Percentiles rank a stretch among this genome's conserved stretches.
These are phyloP conservation scores for Meyerozyma elateridarum DNA, from an alignment of 1,139 yeast species.

Conservation along the genomic window DNA sequence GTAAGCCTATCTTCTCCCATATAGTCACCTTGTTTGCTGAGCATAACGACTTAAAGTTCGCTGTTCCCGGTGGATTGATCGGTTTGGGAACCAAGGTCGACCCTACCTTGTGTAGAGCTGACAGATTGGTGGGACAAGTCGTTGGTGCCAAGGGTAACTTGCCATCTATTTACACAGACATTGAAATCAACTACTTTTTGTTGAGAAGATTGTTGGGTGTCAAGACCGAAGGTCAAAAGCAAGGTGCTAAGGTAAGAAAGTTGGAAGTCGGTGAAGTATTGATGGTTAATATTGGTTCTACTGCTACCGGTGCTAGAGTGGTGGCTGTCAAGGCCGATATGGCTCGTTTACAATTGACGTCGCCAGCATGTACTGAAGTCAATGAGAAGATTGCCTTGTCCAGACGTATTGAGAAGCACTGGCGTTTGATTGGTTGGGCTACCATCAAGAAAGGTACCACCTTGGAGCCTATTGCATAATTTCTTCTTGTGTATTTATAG, in stretches of 20 bases:
- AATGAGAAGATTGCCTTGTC: conserved; percentile 98
- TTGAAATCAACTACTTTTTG: conserved; percentile 94
- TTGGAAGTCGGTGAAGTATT: conserved; percentile 91
- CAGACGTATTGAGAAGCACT: conserved; percentile 98
- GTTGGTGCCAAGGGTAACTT: conserved; percentile 95
- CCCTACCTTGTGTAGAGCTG: conserved; percentile 98
- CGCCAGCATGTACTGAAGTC: conserved; percentile 98
- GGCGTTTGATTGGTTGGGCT: conserved; percentile 99
- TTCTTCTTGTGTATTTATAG: conserved; percentile 8
- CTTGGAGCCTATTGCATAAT: conserved; percentile 58
- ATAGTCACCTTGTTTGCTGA: conserved; percentile 95
- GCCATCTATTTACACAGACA: conserved; percentile 94
- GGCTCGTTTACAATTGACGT: conserved; percentile 95
- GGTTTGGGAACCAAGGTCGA: conserved; percentile 99
- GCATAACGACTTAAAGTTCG: conserved; percentile 94
- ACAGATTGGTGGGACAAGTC: conserved; percentile 98
- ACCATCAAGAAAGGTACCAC: conserved; percentile 94
- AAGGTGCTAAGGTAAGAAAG: conserved; percentile 90
- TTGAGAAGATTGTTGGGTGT: conserved; percentile 97
- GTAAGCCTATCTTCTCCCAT: conserved; percentile 92
- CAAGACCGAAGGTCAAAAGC: conserved; percentile 96
- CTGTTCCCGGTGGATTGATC: conserved; percentile 99
- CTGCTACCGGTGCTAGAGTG: conserved; percentile 99
- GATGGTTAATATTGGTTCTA: conserved; percentile 98
- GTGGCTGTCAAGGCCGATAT: conserved; percentile 97